These are phyloP conservation scores for Suillus subaureus DNA, from an alignment of 768 basidiomycete species.

Conservation along the genomic window DNA sequence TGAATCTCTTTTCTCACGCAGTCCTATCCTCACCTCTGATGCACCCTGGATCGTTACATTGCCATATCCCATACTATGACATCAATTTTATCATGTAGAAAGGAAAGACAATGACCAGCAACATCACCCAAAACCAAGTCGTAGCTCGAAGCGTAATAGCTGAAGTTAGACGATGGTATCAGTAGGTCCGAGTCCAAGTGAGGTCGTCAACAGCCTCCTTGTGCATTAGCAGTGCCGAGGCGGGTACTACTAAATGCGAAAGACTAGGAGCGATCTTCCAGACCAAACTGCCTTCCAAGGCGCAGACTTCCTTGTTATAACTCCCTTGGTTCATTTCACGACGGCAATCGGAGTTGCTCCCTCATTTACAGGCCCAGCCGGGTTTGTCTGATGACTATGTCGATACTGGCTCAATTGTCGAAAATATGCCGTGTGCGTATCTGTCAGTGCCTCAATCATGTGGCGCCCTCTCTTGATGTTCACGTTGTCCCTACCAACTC, in stretches of 20 bases:
- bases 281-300: conserved; percentile 27
- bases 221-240: conserved; percentile 40
- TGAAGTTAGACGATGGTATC: conserved; percentile 62
- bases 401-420: conserved; percentile 9
- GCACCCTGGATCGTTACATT: conserved; percentile 76
- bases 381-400: conserved; percentile 57
- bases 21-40: conserved; percentile 68
- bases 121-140: conserved; percentile 63
- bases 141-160: conserved; percentile 62
- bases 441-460: conserved; percentile 72
- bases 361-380: conserved; percentile 73
- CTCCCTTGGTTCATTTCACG: conserved; percentile 56
- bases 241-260: conserved; percentile 39
- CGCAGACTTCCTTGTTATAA: conserved; percentile 42
- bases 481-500: conserved; percentile 50
- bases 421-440: conserved; percentile 34
- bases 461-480: conserved; percentile 52
- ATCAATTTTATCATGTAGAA: not conserved
- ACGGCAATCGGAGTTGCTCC: conserved; percentile 62
- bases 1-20: conserved; percentile 76
- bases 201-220: conserved; percentile 13
- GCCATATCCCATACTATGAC: not conserved
- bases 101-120: conserved; percentile 33
- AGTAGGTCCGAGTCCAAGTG: not conserved
- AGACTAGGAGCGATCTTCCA: conserved; percentile 30